These are phyloP conservation scores for Penicillium hordei DNA, from an alignment of 2,329 filamentous ascomycete genomes.

Conservation along the genomic window DNA sequence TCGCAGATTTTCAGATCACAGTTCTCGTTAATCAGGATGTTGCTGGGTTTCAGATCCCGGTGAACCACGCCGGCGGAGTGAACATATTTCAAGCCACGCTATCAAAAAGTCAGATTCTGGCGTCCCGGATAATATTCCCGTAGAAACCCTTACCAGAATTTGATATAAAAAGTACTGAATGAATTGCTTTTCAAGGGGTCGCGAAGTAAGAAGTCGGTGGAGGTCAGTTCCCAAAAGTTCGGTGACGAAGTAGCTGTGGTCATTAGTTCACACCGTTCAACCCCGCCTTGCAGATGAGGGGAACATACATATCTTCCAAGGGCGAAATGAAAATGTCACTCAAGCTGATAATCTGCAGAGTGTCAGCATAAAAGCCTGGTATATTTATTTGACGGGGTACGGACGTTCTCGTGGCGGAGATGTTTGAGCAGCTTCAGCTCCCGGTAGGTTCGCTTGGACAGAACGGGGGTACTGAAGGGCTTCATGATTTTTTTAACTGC, in stretches of 20 bases:
- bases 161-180: constrained; percentile 99
- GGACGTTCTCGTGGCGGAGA: constrained; percentile 90
- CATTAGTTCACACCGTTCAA: constrained; percentile 12
- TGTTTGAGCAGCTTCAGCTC: constrained; percentile 98
- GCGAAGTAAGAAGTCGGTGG: constrained; percentile 89
- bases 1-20: constrained; percentile 99
- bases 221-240: constrained; percentile 96
- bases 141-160: constrained; percentile 72
- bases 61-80: constrained; percentile 98
- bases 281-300: neutral
- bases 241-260: constrained; percentile 86
- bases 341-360: constrained; percentile 80
- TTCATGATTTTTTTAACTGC: constrained; percentile 99
- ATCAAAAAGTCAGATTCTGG: constrained; percentile 23
- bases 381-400: neutral
- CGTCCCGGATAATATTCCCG: neutral
- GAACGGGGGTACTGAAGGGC: constrained; percentile 97
- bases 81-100: constrained; percentile 98
- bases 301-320: constrained; percentile 88
- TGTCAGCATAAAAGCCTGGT: constrained; percentile 15
- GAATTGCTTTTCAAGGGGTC: constrained; percentile 97
- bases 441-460: constrained; percentile 96
- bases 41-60: constrained; percentile 95
- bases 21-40: constrained; percentile 99
- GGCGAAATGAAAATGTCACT: constrained; percentile 99